Base-by-base conservation (phyloP, 768 basidiomycete species). In the Multifurca ochricompacta region DNA sequence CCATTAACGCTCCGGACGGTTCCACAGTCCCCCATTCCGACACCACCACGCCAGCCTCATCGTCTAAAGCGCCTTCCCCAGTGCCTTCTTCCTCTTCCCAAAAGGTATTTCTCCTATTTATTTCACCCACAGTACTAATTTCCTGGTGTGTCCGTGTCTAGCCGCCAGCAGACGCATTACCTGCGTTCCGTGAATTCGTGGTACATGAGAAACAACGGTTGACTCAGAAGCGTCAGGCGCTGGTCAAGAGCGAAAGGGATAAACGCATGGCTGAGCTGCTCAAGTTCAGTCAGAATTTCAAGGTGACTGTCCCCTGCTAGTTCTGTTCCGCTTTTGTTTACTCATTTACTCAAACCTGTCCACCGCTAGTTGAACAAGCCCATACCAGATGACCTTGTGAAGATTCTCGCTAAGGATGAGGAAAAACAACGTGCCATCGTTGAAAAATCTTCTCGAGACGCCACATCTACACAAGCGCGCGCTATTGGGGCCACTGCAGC, bases 201-300 rank as follows among this genome's bases (percentile, higher is more conserved):
- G 85, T 86, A 1, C 84, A 80, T 62, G 96, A 98, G 72, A 89
- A 87, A 67, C 87, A 96, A 65, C 79, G 89, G 48, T 71, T 96
- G 53, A 86, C 88, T 41, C 86, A 91, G 72, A 95, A 94, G 78
- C 82, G 89, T 68, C 89, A 91, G 64, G 85, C 87, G 13, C 70
- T 94, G 41, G 81, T 83, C 47, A 94, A 93, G 77, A 87, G 78
- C 64, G 94, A 97, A 67, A 89, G 94, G 82, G 92, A 98, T 69
- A 90, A 89, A 66, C 83, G 89, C 58, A 82, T 96, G 74, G 87
- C 91, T 9, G 95, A 98, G 39, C 74, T 98, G 34, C 79, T 93
- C 67, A 89, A 88, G 70, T 99, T 97, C 70, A 91, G 91, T 60
- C 79, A 89, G 69, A 85, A 71, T 62, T 99, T 99, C 83, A 95